Conservation (phyloP, 495 filamentous ascomycete genomes). For the Xylaria scruposa region DNA sequence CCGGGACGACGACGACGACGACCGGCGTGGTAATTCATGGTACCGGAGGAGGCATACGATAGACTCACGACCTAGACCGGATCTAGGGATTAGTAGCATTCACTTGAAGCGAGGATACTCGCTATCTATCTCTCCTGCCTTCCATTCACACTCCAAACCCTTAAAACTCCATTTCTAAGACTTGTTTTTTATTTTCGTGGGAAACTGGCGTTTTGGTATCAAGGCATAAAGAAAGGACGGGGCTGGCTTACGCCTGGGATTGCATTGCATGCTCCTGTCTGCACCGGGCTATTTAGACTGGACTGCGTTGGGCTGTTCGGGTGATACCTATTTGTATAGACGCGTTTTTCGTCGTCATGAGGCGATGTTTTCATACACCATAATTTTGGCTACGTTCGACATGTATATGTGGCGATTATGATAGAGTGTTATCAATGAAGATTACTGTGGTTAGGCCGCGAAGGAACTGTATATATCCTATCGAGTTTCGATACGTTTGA, state of each 20-base stretch:
- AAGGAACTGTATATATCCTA: not conserved
- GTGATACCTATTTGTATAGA: conserved; percentile 11
- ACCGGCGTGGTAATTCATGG: not conserved
- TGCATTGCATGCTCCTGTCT: not conserved
- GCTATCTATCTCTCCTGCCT: too few species aligned
- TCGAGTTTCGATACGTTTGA: not conserved
- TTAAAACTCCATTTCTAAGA: too few species aligned
- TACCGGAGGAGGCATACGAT: not conserved
- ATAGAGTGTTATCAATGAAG: not conserved
- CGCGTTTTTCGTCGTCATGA: not conserved
- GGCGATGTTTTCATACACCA: conserved; percentile 5
- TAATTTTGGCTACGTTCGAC: not conserved
- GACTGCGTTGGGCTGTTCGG: not conserved
- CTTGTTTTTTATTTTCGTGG: conserved; percentile 2
- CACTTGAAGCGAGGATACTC: not conserved
- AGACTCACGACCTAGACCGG: not conserved
- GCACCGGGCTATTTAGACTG: not conserved
- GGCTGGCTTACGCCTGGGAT: conserved; percentile 20
- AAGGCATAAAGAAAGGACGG: conserved; percentile 13
- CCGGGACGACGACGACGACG: not conserved
- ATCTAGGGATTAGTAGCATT: not conserved
- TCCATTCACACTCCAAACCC: too few species aligned
- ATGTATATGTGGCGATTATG: not conserved
- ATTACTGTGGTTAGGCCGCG: not conserved
- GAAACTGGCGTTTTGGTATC: conserved; percentile 1